Evolutionary conservation across 352 stramenopile species (phyloP).

Genomic region (Globisporangium alternatum): DNA sequence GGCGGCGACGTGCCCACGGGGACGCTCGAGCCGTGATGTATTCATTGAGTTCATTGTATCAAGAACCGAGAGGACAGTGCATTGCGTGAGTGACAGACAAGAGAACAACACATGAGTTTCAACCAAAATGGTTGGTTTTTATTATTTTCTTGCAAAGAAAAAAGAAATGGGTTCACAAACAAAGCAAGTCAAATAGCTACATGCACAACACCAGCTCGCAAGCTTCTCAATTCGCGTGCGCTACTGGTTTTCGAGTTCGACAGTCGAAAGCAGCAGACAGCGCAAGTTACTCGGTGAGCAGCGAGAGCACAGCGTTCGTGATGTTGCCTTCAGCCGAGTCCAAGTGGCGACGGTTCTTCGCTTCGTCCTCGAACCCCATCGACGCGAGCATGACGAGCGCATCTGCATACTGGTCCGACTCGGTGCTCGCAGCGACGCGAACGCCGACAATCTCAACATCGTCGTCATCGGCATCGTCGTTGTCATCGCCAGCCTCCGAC

Average conservation of each 20-base stretch:
- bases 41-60: no score
- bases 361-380: conserved; percentile 61
- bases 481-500: conserved; percentile 5
- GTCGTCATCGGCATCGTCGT: conserved; percentile 18
- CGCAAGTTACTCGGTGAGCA: conserved; percentile 42
- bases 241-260: not conserved
- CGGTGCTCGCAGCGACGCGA: conserved; percentile 4
- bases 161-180: not conserved
- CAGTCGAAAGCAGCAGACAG: not conserved
- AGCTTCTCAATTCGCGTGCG: not conserved
- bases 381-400: conserved; percentile 38
- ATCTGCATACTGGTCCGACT: conserved; percentile 31
- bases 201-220: not conserved
- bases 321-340: conserved; percentile 49
- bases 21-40: not conserved
- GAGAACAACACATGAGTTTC: not conserved
- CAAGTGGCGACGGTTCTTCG: conserved; percentile 43
- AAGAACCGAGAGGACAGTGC: no score
- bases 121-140: conserved; percentile 2
- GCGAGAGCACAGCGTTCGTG: conserved; percentile 39
- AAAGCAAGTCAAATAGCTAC: conserved; percentile 1
- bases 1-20: conserved; percentile 15
- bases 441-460: conserved; percentile 38
- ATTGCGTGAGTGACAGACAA: not conserved
- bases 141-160: conserved; percentile 1